Conservation (phyloP, 495 filamentous ascomycete species). For the Barbatosphaeria neglecta region DNA sequence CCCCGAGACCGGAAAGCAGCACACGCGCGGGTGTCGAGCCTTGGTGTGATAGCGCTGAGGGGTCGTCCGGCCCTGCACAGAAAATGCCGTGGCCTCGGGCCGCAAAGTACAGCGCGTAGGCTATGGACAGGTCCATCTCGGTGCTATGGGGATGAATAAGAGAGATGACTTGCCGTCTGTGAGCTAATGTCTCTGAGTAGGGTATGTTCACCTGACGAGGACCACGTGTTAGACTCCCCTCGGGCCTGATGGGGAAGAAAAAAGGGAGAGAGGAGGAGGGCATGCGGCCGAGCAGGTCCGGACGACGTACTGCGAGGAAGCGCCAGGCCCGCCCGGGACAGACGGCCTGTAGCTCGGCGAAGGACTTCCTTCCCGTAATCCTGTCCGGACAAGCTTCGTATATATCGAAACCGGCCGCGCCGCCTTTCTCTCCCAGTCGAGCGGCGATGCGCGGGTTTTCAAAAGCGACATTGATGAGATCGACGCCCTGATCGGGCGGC, state of each 20-base stretch:
- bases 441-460: constrained; percentile 72
- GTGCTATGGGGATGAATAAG: constrained; percentile 91
- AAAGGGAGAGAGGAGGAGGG: too few species aligned
- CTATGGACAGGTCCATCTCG: constrained; percentile 98
- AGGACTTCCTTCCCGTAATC: constrained; percentile 67
- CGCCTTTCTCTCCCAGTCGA: constrained; percentile 9
- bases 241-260: too few species aligned
- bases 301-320: constrained; percentile 56
- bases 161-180: constrained; percentile 55
- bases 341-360: constrained; percentile 54
- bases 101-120: constrained; percentile 84
- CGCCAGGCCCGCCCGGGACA: constrained; percentile 69
- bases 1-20: constrained; percentile 83
- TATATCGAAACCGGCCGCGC: constrained; percentile 15
- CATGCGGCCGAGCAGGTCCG: too few species aligned
- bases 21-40: constrained; percentile 70
- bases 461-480: constrained; percentile 92
- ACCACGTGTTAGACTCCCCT: too few species aligned
- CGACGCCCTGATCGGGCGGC: constrained; percentile 55
- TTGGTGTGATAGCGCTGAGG: constrained; percentile 8
- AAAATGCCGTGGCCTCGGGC: constrained; percentile 59
- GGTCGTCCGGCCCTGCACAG: constrained; percentile 1
- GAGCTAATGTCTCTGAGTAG: constrained; percentile 58
- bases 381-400: constrained; percentile 88
- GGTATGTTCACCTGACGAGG: constrained; percentile 63